Conservation (phyloP, 176 grass and related monocot species). For the Rhynchospora breviuscula region DNA sequence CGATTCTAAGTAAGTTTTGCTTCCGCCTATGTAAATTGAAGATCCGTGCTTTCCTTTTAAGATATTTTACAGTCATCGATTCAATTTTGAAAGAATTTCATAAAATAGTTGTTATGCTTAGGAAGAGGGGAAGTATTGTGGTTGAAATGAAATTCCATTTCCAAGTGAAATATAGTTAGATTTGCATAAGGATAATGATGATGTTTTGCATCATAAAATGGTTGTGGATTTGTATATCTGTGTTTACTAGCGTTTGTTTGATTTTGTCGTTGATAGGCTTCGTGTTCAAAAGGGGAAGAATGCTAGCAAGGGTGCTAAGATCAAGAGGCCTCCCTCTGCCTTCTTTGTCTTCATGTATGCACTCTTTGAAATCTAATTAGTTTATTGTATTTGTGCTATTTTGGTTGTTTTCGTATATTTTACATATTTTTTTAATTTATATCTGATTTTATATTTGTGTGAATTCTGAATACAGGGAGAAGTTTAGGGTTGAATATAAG, state of each 20-base stretch:
- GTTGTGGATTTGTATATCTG: neutral
- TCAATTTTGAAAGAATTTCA: neutral
- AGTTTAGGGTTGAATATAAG: constrained; percentile 36
- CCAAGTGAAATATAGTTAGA: neutral
- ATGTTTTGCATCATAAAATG: neutral
- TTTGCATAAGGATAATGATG: neutral
- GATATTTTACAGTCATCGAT: neutral
- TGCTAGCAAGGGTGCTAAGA: constrained; percentile 29
- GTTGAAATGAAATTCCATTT: neutral
- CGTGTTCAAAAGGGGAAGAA: constrained; percentile 28
- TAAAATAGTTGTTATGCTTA: neutral
- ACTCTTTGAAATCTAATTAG: neutral
- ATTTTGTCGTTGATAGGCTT: constrained; percentile 6
- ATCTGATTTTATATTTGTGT: constrained; percentile 3
- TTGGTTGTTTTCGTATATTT: neutral
- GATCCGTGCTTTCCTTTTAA: neutral
- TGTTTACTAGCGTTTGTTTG: neutral
- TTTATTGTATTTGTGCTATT: neutral
- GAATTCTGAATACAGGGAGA: constrained; percentile 15
- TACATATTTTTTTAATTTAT: neutral
- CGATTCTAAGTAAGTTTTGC: constrained; percentile 21
- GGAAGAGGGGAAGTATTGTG: neutral
- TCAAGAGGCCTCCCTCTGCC: constrained; percentile 45
- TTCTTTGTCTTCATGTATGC: constrained; percentile 50
- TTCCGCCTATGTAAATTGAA: neutral